Evolutionary conservation across 768 basidiomycete genomes (phyloP), one percentile per base, ranked within the genome.

Genomic region (Phlebiopsis flavidoalba): DNA sequence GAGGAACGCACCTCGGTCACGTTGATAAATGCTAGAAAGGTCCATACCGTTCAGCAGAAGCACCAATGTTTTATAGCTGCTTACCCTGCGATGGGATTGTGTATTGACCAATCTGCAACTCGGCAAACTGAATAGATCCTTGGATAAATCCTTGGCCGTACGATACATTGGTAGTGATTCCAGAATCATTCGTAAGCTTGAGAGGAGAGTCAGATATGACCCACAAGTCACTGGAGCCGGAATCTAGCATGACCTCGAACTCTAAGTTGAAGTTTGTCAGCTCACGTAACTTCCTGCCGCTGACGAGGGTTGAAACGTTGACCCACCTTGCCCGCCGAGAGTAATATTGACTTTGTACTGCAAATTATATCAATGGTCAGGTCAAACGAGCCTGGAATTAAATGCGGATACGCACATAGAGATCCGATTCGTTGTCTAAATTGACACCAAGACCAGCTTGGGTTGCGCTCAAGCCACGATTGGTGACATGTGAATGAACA

Each of bases 81-180:
- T 87, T 89, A 63, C 88, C 83, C 56, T 87, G 88, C 72, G 91
- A 91, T 83, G 70, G 62, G 45, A 74, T 60, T 1, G 60, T 37
- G 53, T 75, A 74, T 21, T 62, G 65, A 1, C 75, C 79, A 7
- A 80, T 66, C 7, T 65, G 51, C 2, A 80, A 70, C 17, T 71
- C 61, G 0, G 70, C 73, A 43, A 73, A 77, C 1, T 63, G 69
- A 50, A 80, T 70, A 33, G 63, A 63, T 6, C 79, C 79, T 3
- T 58, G 61, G 0, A 75, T 75, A 7, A 65, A 69, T 12, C 78
- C 79, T 14, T 69, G 61, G 19, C 76, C 77, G 58, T 76, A 80
- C 19, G 70, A 68, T 31, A 71, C 63, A 35, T 69, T 66, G 0
- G 71, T 60, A 21, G 63, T 59, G 8, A 72, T 64, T 43, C 67